Percentiles rank a stretch among this genome's conserved stretches.
These are phyloP conservation scores for Lasiosphaeriaceae sp. DNA, from an alignment of 495 filamentous ascomycete species.

Conservation along the genomic window DNA sequence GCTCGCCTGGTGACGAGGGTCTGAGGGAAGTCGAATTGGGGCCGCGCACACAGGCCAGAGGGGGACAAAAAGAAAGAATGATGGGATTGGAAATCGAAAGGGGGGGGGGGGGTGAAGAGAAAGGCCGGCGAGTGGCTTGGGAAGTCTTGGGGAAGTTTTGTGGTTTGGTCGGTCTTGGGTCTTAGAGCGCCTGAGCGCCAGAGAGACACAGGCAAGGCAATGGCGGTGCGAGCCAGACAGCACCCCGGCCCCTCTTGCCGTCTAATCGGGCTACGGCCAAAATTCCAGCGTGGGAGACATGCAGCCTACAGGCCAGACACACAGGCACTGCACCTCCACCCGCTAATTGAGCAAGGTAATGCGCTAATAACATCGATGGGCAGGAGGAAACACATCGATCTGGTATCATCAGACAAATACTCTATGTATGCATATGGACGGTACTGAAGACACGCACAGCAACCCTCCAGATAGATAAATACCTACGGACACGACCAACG, in stretches of 20 bases:
- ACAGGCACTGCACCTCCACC: conserved; percentile 1
- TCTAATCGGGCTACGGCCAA: conserved; percentile 14
- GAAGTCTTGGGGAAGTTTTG: conserved; percentile 15
- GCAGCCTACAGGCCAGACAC: neutral
- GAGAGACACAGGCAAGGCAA: conserved; percentile 14
- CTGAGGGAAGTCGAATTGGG: conserved; percentile 7
- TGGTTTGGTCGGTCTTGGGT: conserved; percentile 5
- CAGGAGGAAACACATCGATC: neutral
- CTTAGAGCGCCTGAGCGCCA: neutral
- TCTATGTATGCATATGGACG: no score
- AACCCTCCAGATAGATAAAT: no score
- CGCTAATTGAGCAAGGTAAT: neutral
- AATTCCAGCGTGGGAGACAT: neutral
- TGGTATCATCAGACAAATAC: no score
- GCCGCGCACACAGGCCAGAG: conserved; percentile 5
- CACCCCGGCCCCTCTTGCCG: conserved; percentile 17
- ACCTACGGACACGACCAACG: no score
- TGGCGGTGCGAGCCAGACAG: conserved; percentile 18
- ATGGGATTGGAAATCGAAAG: conserved; percentile 38
- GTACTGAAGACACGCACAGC: no score
- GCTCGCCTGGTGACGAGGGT: neutral
- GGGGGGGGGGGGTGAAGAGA: conserved; percentile 26
- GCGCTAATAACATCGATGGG: neutral
- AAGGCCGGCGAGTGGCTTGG: conserved; percentile 12
- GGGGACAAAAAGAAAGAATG: conserved; percentile 36